phyloP scores from a whole-genome alignment of 2,329 filamentous ascomycete genomes.

The Venturia nashicola region DNA sequence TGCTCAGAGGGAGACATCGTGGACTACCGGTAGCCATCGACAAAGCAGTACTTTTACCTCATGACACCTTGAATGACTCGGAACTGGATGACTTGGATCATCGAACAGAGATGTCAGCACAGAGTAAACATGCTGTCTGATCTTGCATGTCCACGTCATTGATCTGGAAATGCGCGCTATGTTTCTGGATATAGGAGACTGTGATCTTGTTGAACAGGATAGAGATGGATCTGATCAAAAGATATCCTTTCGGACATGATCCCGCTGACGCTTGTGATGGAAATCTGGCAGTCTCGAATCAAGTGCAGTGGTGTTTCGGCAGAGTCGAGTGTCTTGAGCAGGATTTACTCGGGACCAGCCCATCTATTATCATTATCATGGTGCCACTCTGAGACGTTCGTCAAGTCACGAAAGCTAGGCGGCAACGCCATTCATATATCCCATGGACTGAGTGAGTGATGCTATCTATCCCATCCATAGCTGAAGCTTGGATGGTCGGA shows the following conservation, averaged over 20 bases:
- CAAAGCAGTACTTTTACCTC: conserved; percentile 28
- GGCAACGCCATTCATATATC: neutral
- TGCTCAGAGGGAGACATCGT: conserved; percentile 43
- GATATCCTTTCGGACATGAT: neutral
- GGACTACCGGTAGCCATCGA: conserved; percentile 45
- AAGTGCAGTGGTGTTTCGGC: too few species aligned
- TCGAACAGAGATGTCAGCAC: neutral
- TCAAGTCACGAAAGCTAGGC: neutral
- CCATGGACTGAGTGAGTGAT: neutral
- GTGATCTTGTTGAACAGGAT: neutral
- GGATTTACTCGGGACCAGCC: neutral
- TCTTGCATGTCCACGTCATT: neutral
- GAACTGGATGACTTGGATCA: conserved; percentile 26
- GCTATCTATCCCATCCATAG: neutral
- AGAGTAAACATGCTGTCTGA: neutral
- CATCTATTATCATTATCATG: neutral
- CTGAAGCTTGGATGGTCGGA: neutral
- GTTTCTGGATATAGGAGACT: neutral
- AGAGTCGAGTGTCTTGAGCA: too few species aligned
- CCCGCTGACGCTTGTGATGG: neutral
- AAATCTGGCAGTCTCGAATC: too few species aligned
- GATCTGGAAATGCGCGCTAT: neutral
- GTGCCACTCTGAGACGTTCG: neutral
- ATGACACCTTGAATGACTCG: conserved; percentile 18
- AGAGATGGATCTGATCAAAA: neutral